Evolutionary conservation across 129 eudicot species (phyloP).

Genomic region (Flaveria linearis): DNA sequence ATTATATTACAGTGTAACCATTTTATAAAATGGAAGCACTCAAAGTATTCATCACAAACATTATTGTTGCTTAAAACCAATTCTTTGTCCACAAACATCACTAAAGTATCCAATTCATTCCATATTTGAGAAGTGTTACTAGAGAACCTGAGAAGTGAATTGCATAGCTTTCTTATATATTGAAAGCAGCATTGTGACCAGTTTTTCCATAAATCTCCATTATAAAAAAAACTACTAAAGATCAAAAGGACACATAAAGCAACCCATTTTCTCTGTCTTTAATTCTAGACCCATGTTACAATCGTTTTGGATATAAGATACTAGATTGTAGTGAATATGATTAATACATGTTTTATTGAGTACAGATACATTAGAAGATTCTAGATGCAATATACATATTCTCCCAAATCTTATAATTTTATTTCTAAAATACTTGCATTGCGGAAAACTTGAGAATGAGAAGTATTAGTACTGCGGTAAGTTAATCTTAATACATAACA

Average conservation of each 20-base stretch:
- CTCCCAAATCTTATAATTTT: conserved; percentile 8
- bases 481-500: neutral
- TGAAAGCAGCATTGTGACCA: no score
- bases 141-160: neutral
- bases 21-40: neutral
- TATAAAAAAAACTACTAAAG: neutral
- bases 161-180: neutral
- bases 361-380: neutral
- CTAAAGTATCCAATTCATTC: neutral
- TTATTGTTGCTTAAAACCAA: conserved; percentile 1
- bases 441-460: neutral
- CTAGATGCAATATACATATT: conserved; percentile 7
- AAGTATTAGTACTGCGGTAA: neutral
- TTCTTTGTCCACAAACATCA: neutral
- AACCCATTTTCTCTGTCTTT: neutral
- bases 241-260: neutral
- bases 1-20: neutral
- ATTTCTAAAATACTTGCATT: conserved; percentile 13
- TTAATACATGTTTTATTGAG: neutral
- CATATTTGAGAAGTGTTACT: neutral
- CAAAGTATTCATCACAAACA: neutral
- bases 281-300: neutral
- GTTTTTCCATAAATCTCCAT: neutral
- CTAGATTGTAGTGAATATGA: neutral
- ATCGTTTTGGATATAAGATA: neutral